Base-by-base conservation (phyloP, 441 rosid genomes). In the Dalechampia spathulata region DNA sequence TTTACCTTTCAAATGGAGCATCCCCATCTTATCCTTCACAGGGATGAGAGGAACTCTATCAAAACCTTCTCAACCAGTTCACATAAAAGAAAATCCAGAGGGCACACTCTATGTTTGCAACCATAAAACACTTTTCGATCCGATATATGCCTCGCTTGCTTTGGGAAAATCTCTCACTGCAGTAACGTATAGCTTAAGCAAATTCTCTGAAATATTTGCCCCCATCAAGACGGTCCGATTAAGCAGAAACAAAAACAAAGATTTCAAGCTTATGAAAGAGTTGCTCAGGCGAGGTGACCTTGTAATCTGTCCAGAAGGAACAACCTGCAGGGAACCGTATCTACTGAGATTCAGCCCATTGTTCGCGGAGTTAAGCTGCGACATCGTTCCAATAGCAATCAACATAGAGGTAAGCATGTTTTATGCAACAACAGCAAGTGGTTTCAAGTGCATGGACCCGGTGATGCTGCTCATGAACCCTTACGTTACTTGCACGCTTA, bases 301-400 rank as follows among this genome's bases (percentile, higher is more conserved):
- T 45, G 96, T 78, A 23, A 72, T 87, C 5, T 90, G 98, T 46
- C 95, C 96, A 0, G 98, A 90, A 63, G 98, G 98, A 45, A 90
- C 98, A 9, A 90, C 98, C 0, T 87, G 96, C 51, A 66, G 98
- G 51, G 96, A 90, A 65, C 95, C 96, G 0, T 87, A 83, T 41
- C 55, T 90, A 21, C 63, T 87, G 27, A 83, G 96, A 66, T 87
- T 90, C 44, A 87, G 96, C 64, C 80, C 96, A 11, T 40, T 85
- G 62, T 90, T 90, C 34, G 96, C 98, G 0, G 96, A 90, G 72
- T 36, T 80, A 13, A 76, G 81, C 0, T 78, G 78, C 27, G 83
- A 82, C 30, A 83, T 85, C 16, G 85, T 85, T 13, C 95, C 94
- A 0, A 81, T 83, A 13, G 96, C 95, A 6, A 73, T 85, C 40